phyloP scores from a whole-genome alignment of 2,329 filamentous ascomycete species.

The Bretziella fagacearum region DNA sequence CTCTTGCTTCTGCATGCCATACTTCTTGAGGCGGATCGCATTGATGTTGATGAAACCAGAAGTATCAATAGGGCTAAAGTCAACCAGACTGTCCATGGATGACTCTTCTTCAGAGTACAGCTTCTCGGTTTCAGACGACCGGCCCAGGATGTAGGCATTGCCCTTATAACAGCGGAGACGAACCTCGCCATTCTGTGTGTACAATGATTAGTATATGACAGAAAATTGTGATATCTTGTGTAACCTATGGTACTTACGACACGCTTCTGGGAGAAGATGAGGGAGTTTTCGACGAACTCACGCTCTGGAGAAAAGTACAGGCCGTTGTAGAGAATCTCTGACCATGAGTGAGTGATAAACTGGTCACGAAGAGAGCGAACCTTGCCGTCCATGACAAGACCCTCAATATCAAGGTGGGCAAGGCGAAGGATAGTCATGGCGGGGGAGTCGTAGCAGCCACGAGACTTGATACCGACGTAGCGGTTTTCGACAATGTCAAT shows the following conservation, averaged over 20 bases:
- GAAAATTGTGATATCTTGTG: too few relatives aligned
- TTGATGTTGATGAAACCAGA: conserved; percentile 50
- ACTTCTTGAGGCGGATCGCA: conserved; percentile 44
- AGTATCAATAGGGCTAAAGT: conserved; percentile 27
- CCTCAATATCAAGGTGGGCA: conserved; percentile 33
- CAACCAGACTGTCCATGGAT: conserved; percentile 33
- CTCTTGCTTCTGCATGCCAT: conserved; percentile 21
- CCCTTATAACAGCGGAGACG: conserved; percentile 30
- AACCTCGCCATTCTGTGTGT: conserved; percentile 21
- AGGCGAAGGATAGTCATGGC: conserved; percentile 19
- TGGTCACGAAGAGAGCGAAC: conserved; percentile 37
- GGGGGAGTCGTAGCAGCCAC: conserved; percentile 32
- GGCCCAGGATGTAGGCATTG: conserved; percentile 28
- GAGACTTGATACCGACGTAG: conserved; percentile 22
- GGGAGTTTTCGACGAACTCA: conserved; percentile 44
- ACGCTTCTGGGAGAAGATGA: conserved; percentile 40
- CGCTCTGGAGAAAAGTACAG: conserved; percentile 35
- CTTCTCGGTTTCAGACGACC: conserved; percentile 29
- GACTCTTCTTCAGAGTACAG: conserved; percentile 34
- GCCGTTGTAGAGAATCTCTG: conserved; percentile 31
- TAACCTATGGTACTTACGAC: conserved; percentile 23
- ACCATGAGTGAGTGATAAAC: conserved; percentile 31
- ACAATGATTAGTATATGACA: not conserved
- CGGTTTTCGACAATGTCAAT: conserved; percentile 39
- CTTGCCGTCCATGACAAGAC: conserved; percentile 38